Base-by-base conservation (phyloP, 2,329 filamentous ascomycete genomes). In the Coniochaeta hoffmannii region DNA sequence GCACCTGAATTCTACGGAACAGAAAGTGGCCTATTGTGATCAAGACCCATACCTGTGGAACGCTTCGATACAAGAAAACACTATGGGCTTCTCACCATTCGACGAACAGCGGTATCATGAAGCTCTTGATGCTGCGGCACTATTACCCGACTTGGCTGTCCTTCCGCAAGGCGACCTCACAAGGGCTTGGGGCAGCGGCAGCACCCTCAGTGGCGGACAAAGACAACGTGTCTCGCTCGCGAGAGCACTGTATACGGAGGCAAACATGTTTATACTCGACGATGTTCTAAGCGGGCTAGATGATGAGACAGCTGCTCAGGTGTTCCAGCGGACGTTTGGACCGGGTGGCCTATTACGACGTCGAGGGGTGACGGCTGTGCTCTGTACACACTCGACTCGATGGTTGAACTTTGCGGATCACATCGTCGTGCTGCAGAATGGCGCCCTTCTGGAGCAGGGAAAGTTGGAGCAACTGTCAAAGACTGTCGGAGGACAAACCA, bases 1-100 rank as follows among this genome's bases (percentile, higher is more conserved):
- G 2, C n/a, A n/a, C n/a, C n/a, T n/a, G n/a, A n/a, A n/a, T n/a
- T n/a, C n/a, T n/a, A 30, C 54, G 3, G 49, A 2, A 49, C 7
- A 19, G 32, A 10, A 12, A 4, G n/a, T 68, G 10, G 63, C 65
- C 1, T 70, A 64, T 61, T 70, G 67, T 15, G 69, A 68, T 24
- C 68, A 71, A 49, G 62, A 53, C 34, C 63, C 53, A 59, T 72
- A 59, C 66, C 60, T 71, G 4, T 49, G 64, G 56, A 71, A 71
- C 17, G 65, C 59, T 2, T 67, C 66, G 0, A 58, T 72, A 0
- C 61, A 66, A 12, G 58, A 66, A 3, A 72, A 66, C 26, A 71
- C 73, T n/a, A 49, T 68, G 4, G 69, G 62, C 1, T 24, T 1
- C 28, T 53, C 1, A 53, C 56, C 5, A 34, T 50, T n/a, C 9